Percentiles rank a stretch among this genome's conserved stretches.
Evolutionary conservation across 139 green algal species (phyloP).

Genomic region (Trebouxia sp.): DNA sequence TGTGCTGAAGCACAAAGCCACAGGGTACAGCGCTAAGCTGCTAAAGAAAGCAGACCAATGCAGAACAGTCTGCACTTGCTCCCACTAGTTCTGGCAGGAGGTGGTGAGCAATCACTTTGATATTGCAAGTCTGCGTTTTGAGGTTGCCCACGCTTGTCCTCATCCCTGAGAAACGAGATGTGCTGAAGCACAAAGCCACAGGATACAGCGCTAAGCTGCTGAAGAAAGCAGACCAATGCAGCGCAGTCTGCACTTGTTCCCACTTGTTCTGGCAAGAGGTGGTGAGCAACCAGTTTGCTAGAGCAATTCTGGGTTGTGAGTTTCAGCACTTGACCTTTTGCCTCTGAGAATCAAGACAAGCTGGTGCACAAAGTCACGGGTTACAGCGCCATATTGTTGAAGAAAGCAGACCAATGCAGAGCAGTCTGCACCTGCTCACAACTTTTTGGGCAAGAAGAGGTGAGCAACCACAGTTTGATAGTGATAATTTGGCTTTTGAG

Average conservation of each 20-base stretch:
- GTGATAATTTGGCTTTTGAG: background rate
- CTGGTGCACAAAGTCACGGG: conserved; percentile 79
- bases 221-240: conserved; percentile 87
- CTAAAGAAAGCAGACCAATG: conserved; percentile 91
- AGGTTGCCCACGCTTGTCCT: background rate
- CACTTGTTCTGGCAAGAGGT: conserved; percentile 86
- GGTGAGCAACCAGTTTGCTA: background rate
- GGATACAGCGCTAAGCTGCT: conserved; percentile 87
- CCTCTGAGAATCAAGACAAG: conserved; percentile 71
- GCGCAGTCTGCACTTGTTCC: conserved; percentile 72
- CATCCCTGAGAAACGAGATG: conserved; percentile 71
- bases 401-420: conserved; percentile 87
- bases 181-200: conserved; percentile 79
- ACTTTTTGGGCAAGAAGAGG: conserved; percentile 81
- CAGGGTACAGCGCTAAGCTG: conserved; percentile 82
- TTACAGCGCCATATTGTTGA: conserved; percentile 87
- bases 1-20: conserved; percentile 78
- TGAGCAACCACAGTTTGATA: background rate
- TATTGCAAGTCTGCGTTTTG: background rate
- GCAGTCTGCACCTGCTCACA: conserved; percentile 78
- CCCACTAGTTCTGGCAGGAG: conserved; percentile 87
- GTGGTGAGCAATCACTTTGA: background rate
- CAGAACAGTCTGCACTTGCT: conserved; percentile 71
- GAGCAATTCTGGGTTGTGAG: background rate
- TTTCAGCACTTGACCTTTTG: background rate